phyloP scores from a whole-genome alignment of 768 basidiomycete species.

The Tricholoma hemisulphureum region DNA sequence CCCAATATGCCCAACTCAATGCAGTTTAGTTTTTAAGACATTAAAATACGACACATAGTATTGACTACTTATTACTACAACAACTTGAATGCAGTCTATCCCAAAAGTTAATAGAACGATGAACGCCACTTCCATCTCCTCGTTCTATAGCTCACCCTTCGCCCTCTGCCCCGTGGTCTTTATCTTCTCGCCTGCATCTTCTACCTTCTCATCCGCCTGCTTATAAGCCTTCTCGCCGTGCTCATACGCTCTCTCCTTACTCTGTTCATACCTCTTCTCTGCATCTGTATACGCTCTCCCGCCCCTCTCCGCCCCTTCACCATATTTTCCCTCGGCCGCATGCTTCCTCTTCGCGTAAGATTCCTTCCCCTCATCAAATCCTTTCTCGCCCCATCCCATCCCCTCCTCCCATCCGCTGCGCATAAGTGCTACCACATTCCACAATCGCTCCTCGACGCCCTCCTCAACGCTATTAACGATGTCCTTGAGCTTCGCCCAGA shows the following conservation, averaged over 20 bases:
- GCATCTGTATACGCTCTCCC: conserved; percentile 22
- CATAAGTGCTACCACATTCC: conserved; percentile 43
- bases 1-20: too few relatives aligned
- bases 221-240: conserved; percentile 25
- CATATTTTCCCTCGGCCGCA: conserved; percentile 22
- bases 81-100: too few relatives aligned
- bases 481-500: conserved; percentile 63
- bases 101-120: not conserved
- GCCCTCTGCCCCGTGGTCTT: conserved; percentile 37
- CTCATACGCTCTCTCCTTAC: conserved; percentile 16
- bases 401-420: conserved; percentile 35
- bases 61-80: too few relatives aligned
- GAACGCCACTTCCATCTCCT: not conserved
- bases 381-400: conserved; percentile 21
- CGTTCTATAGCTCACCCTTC: conserved; percentile 36
- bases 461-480: conserved; percentile 66
- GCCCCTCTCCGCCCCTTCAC: conserved; percentile 15
- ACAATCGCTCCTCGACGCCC: conserved; percentile 76
- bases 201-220: conserved; percentile 22
- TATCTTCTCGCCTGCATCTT: conserved; percentile 34
- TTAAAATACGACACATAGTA: too few relatives aligned
- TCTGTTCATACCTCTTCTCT: conserved; percentile 23
- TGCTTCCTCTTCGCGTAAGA: conserved; percentile 25
- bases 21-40: too few relatives aligned
- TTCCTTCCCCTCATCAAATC: conserved; percentile 28